Percentiles rank a stretch among this genome's conserved stretches.
These are phyloP conservation scores for Trichoderma sp. DNA, from an alignment of 2,329 filamentous ascomycete genomes.

Conservation along the genomic window DNA sequence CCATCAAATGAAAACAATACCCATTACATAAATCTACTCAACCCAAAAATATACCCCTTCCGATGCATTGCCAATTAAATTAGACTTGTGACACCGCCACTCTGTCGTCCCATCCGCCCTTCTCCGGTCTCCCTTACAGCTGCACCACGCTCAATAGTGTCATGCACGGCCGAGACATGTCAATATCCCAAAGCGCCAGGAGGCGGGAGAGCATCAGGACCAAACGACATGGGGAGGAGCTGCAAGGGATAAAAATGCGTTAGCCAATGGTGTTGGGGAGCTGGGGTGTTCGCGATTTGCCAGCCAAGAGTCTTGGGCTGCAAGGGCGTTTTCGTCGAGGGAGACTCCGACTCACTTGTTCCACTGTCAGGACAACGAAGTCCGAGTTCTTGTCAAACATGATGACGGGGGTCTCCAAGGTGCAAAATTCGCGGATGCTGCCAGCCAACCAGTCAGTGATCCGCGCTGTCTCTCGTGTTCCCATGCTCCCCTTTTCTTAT, in stretches of 20 bases:
- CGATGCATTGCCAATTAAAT: not conserved
- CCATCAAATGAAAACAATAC: not conserved
- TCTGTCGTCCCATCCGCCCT: not conserved
- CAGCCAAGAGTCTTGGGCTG: not conserved
- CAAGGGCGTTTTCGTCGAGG: not conserved
- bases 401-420: conserved; percentile 69
- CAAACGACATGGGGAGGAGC: conserved; percentile 67
- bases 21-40: not conserved
- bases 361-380: conserved; percentile 66
- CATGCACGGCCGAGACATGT: not conserved
- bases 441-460: conserved; percentile 17
- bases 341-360: conserved; percentile 55
- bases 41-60: not conserved
- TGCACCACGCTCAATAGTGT: not conserved
- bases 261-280: conserved; percentile 8
- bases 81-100: not conserved
- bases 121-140: not conserved
- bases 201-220: conserved; percentile 55
- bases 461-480: conserved; percentile 11
- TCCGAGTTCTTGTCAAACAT: conserved; percentile 87
- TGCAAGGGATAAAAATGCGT: conserved; percentile 30
- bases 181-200: conserved; percentile 25
- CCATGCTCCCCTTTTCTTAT: not conserved
- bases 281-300: not conserved
- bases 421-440: conserved; percentile 74